Conservation (phyloP, 2,329 filamentous ascomycete genomes). For the Rutstroemia sp. region DNA sequence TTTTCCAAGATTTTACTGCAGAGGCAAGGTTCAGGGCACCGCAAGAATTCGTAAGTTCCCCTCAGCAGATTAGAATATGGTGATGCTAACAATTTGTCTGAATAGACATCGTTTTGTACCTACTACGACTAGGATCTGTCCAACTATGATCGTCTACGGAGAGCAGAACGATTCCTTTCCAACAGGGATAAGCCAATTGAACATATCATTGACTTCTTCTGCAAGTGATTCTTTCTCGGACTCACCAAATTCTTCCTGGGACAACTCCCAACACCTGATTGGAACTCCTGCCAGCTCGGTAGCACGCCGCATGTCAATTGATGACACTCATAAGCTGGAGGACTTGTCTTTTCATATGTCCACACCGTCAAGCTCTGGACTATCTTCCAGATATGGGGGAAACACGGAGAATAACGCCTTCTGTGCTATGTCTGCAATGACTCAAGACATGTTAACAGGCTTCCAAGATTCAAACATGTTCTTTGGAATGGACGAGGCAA, state of each 20-base stretch:
- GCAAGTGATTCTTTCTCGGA: constrained; percentile 6
- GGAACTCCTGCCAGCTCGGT: neutral
- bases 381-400: constrained; percentile 9
- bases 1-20: neutral
- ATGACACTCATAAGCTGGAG: constrained; percentile 9
- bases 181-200: neutral
- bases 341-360: constrained; percentile 10
- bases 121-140: neutral
- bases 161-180: constrained; percentile 1
- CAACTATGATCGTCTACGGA: constrained; percentile 1
- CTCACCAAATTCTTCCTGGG: constrained; percentile 5
- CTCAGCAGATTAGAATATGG: neutral
- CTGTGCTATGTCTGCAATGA: constrained; percentile 13
- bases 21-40: neutral
- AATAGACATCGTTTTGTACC: neutral
- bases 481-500: constrained; percentile 1
- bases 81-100: neutral
- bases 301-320: constrained; percentile 1
- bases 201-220: constrained; percentile 1
- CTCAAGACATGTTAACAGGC: constrained; percentile 10
- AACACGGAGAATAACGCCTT: neutral
- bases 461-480: constrained; percentile 13
- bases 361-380: constrained; percentile 3
- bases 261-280: neutral
- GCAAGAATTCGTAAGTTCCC: neutral